Conservation (phyloP, 116 monocot genomes). For the Posidonia oceanica region DNA sequence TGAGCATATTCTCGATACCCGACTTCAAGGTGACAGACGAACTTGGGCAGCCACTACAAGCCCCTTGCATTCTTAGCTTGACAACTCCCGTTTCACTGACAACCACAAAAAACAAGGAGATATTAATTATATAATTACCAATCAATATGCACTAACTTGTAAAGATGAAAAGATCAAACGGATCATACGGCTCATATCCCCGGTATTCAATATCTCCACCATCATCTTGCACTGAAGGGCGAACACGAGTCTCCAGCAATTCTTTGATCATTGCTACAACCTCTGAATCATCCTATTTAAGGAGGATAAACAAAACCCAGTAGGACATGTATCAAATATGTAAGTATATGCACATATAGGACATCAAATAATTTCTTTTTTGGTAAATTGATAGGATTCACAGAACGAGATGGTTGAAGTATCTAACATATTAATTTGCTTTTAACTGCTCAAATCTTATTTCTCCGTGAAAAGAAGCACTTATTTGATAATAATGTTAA, state of each 20-base stretch:
- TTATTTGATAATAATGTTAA: too few species aligned
- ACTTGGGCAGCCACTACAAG: conserved; percentile 95
- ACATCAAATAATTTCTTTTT: too few species aligned
- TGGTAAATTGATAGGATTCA: too few species aligned
- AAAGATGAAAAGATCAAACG: neutral
- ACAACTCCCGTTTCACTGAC: conserved; percentile 78
- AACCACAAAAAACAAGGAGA: neutral
- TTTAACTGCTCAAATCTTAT: too few species aligned
- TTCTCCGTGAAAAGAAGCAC: too few species aligned
- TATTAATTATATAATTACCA: neutral
- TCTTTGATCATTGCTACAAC: conserved; percentile 98
- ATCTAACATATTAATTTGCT: too few species aligned
- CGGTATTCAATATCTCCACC: conserved; percentile 90
- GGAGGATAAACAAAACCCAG: conserved; percentile 2
- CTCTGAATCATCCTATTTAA: conserved; percentile 81
- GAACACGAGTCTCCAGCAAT: conserved; percentile 83
- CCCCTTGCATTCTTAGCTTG: conserved; percentile 92
- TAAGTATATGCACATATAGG: too few species aligned
- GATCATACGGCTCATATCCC: conserved; percentile 64
- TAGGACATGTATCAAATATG: neutral
- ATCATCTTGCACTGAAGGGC: conserved; percentile 94
- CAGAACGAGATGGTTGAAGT: too few species aligned
- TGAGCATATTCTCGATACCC: conserved; percentile 96
- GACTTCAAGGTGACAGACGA: conserved; percentile 98
- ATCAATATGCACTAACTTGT: too few species aligned